These are phyloP conservation scores for Saraca asoca DNA, from an alignment of 331 rosid species.

Conservation along the genomic window DNA sequence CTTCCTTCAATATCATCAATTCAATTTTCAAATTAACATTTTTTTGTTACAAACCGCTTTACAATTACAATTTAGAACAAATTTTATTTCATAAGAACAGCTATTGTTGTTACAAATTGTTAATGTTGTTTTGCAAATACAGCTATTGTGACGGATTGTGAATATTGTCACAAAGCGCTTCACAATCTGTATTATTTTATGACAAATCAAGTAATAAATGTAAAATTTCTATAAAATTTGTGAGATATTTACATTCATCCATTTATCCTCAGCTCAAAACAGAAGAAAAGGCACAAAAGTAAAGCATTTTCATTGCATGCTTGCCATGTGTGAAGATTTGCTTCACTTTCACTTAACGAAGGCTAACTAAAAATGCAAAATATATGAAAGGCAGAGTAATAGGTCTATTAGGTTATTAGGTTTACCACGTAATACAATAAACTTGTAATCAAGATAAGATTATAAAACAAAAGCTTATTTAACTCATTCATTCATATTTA, in stretches of 20 bases:
- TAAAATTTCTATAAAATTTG: neutral
- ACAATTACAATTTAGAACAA: too few species aligned
- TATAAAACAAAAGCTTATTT: neutral
- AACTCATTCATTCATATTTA: slow-evolving; percentile 6
- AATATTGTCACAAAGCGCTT: too few species aligned
- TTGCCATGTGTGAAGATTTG: slow-evolving; percentile 45
- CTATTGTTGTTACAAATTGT: too few species aligned
- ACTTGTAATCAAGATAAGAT: too few species aligned
- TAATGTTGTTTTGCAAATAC: too few species aligned
- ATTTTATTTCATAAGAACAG: too few species aligned
- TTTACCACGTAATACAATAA: slow-evolving; percentile 36
- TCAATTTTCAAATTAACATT: neutral
- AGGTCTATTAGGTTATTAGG: slow-evolving; percentile 19
- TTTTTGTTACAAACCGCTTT: too few species aligned
- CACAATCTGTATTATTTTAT: too few species aligned
- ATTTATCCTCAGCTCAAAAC: too few species aligned
- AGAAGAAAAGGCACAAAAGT: too few species aligned
- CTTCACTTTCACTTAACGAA: neutral
- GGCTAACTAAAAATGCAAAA: slow-evolving; percentile 10
- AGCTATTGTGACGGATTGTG: too few species aligned
- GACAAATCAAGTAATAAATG: neutral
- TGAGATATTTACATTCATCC: too few species aligned
- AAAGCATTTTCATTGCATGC: slow-evolving; percentile 26
- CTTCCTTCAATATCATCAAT: neutral
- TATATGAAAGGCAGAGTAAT: slow-evolving; percentile 15